Base-by-base conservation (phyloP, 495 filamentous ascomycete species). In the Cudoniella acicularis region DNA sequence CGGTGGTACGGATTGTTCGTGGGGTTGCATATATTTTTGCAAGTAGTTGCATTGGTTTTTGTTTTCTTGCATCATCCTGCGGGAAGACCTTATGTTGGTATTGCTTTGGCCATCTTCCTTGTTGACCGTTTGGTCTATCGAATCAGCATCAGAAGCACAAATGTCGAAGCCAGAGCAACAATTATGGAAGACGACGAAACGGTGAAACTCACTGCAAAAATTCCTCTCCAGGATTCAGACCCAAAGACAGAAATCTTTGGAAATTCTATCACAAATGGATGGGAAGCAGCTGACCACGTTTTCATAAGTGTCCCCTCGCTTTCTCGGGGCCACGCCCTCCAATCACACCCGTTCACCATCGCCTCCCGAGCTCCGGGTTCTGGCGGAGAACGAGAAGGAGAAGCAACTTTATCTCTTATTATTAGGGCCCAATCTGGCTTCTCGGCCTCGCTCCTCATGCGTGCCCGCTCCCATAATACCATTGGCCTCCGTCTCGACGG, bases 271-370 rank as follows among this genome's bases (percentile, higher is more conserved):
- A 65, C 65, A 1, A 51, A 76, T 30, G 82, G 83, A 24, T 86
- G 83, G 82, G 62, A 67, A 25, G 66, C 82, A 3, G 79, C 80
- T 3, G 80, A 84, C 49, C 84, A 87, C 63, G 73, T 82, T 50
- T 85, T 86, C 64, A 57, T 87, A 27, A 76, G 78, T 10, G 69
- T 86, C 0, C 84, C 83, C 0, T 65, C 67, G 0, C 68, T 86
- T 2, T 73, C 74, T 1, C 48, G 60, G 23, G 73, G 69, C 60
- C 73, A 81, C 67, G 60, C 71, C 41, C 41, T 81, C 59, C 70
- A 84, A 74, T 71, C 77, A 1, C 84, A 87, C 60, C 84, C 83
- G 0, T 86, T 87, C 61, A 84, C 82, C 2, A 83, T 87, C 53
- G 77, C 81, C 30, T 84, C 83, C 3, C 73, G 76, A 2, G 73